Conservation (phyloP, 257 asterid species). For the Solanum chmielewskii region DNA sequence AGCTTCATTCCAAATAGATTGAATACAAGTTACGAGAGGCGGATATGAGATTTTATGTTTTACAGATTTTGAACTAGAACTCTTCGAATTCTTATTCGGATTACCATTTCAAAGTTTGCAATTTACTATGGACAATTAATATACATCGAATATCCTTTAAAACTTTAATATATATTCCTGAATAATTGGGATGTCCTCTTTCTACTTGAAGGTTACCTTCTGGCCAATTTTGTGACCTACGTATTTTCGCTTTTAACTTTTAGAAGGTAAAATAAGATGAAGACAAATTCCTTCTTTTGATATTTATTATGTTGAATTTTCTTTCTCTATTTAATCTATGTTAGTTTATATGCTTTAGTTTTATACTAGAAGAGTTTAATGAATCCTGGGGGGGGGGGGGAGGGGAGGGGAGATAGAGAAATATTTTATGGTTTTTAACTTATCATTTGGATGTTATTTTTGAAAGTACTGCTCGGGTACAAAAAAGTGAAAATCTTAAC, state of each 20-base stretch:
- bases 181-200: not conserved
- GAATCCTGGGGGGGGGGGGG: too few relatives aligned
- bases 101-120: not conserved
- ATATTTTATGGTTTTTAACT: too few relatives aligned
- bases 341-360: too few relatives aligned
- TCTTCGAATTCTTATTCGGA: not conserved
- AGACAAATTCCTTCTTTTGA: not conserved
- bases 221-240: not conserved
- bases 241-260: not conserved
- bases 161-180: not conserved
- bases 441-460: too few relatives aligned
- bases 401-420: too few relatives aligned
- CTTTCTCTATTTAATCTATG: too few relatives aligned
- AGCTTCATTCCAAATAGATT: not conserved
- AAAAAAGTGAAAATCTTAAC: too few relatives aligned
- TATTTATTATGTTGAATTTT: too few relatives aligned
- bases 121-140: too few relatives aligned
- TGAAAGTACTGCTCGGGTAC: too few relatives aligned
- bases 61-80: not conserved
- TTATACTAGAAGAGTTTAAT: too few relatives aligned
- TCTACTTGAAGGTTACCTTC: not conserved
- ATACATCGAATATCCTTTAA: not conserved
- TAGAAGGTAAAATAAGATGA: not conserved
- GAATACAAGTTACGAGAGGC: not conserved
- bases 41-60: not conserved